A percentile compares a stretch with the other conserved stretches of the same genome.
Conservation (phyloP, 768 basidiomycete genomes). For the Tricholoma furcatifolium region DNA sequence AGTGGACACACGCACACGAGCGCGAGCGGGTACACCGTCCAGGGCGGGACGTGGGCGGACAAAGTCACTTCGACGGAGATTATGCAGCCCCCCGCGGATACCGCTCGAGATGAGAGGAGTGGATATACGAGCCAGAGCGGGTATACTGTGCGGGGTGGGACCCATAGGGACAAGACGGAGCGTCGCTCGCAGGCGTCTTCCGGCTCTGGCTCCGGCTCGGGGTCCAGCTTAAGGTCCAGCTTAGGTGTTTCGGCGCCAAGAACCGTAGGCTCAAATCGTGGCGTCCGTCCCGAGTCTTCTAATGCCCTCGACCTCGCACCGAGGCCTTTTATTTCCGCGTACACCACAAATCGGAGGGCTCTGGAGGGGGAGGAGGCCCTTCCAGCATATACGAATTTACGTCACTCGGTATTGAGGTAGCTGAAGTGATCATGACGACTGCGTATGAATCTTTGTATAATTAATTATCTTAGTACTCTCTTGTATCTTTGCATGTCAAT, state of each 20-base stretch:
- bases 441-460: too few relatives aligned
- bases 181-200: not conserved
- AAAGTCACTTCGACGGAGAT: not conserved
- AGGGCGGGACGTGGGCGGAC: conserved; percentile 6
- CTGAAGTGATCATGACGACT: too few relatives aligned
- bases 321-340: not conserved
- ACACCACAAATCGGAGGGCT: not conserved
- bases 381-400: conserved; percentile 3
- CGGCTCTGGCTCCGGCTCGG: too few relatives aligned
- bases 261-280: not conserved
- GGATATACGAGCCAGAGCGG: not conserved
- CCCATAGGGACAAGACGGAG: not conserved
- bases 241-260: not conserved
- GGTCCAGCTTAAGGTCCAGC: too few relatives aligned
- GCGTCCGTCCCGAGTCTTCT: not conserved
- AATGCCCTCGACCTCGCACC: not conserved
- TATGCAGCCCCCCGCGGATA: not conserved
- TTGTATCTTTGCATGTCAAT: too few relatives aligned
- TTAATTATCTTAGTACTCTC: too few relatives aligned
- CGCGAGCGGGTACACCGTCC: not conserved
- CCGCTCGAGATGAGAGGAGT: not conserved
- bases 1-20: not conserved
- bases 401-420: not conserved
- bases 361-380: conserved; percentile 4
- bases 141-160: not conserved